Evolutionary conservation across 306 rosid species (phyloP).

Genomic region (Biancaea sappan): DNA sequence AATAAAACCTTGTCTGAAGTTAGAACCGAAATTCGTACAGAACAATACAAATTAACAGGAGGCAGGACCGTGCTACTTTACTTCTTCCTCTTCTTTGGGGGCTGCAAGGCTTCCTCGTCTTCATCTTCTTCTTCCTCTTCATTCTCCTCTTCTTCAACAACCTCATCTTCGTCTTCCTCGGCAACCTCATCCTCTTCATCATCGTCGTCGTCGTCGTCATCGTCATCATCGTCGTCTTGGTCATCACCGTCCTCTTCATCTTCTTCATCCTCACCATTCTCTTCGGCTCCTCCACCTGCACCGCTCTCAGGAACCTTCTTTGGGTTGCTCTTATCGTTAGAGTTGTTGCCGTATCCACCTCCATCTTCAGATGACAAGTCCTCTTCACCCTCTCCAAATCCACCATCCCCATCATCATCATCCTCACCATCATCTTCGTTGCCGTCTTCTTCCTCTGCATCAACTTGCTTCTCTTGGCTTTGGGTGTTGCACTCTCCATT

Average conservation of each 20-base stretch:
- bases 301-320: constrained; percentile 75
- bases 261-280: constrained; percentile 70
- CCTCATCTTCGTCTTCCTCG: constrained; percentile 62
- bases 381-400: constrained; percentile 75
- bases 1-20: constrained; percentile 43
- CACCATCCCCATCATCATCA: constrained; percentile 65
- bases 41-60: constrained; percentile 44
- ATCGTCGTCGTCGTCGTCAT: constrained; percentile 29
- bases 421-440: constrained; percentile 58
- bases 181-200: constrained; percentile 50
- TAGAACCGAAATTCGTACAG: constrained; percentile 47
- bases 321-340: constrained; percentile 65
- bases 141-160: constrained; percentile 49
- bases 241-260: constrained; percentile 59
- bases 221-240: constrained; percentile 40
- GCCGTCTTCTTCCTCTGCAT: constrained; percentile 65
- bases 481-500: constrained; percentile 45
- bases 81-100: constrained; percentile 97
- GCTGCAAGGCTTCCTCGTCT: constrained; percentile 91
- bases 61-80: constrained; percentile 39
- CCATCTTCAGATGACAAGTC: constrained; percentile 83
- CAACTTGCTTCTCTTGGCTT: constrained; percentile 51
- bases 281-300: constrained; percentile 50
- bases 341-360: constrained; percentile 58
- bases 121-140: constrained; percentile 68